Conservation (phyloP, 441 rosid genomes). For the Pelargonium exstipulatum region DNA sequence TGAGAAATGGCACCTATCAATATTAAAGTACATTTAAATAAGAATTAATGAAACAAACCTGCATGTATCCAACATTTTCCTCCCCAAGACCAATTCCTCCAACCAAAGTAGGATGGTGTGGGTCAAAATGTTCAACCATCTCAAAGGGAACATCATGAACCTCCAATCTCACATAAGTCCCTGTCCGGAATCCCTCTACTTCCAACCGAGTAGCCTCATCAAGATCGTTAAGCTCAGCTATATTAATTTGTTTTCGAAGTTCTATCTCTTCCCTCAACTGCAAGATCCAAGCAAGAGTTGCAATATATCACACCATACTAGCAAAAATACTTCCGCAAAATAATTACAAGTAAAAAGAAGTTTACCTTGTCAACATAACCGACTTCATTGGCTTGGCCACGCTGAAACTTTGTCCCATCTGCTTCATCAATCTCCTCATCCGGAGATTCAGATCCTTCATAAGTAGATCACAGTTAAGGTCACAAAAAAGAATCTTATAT, state of each 20-base stretch:
- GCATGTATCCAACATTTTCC: conserved; percentile 90
- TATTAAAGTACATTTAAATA: not conserved
- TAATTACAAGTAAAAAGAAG: conserved; percentile 2
- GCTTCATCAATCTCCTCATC: conserved; percentile 56
- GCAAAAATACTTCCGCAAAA: not conserved
- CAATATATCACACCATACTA: conserved; percentile 3
- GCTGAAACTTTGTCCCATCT: conserved; percentile 32
- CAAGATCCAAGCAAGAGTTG: conserved; percentile 26
- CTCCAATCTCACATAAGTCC: conserved; percentile 79
- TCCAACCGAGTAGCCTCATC: conserved; percentile 70
- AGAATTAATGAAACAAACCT: conserved; percentile 43
- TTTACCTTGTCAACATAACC: conserved; percentile 71
- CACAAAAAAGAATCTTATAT: conserved; percentile 21
- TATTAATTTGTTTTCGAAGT: conserved; percentile 68
- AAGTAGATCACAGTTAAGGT: conserved; percentile 57
- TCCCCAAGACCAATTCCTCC: conserved; percentile 88
- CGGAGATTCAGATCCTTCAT: conserved; percentile 45
- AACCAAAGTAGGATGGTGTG: conserved; percentile 73
- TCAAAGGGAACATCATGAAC: conserved; percentile 84
- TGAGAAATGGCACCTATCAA: not conserved
- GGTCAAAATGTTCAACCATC: conserved; percentile 89
- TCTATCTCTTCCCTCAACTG: conserved; percentile 87
- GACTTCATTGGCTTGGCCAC: conserved; percentile 46
- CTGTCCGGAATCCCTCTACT: conserved; percentile 81
- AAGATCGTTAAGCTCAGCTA: conserved; percentile 69